Evolutionary conservation across 352 stramenopile genomes (phyloP).

Genomic region (Lagenidium sp.): DNA sequence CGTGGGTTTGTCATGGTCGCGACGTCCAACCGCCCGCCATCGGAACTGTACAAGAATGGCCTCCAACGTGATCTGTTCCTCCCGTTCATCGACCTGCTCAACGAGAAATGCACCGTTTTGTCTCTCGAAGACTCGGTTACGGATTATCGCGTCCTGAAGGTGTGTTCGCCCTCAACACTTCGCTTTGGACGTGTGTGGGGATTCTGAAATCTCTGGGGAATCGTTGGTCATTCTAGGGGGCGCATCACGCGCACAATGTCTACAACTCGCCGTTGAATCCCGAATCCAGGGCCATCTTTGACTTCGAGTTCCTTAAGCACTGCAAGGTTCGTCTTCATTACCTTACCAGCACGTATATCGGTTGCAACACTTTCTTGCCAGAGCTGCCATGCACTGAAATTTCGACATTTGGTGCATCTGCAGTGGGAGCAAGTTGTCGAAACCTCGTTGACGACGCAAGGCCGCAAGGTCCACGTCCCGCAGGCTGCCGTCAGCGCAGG

Average conservation of each 20-base stretch:
- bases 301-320: slow-evolving; percentile 55
- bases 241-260: slow-evolving; percentile 51
- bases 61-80: slow-evolving; percentile 95
- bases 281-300: slow-evolving; percentile 40
- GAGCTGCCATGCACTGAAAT: too few species aligned
- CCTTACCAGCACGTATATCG: too few species aligned
- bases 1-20: slow-evolving; percentile 93
- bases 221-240: too few species aligned
- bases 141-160: slow-evolving; percentile 79
- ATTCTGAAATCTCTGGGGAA: too few species aligned
- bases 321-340: slow-evolving; percentile 39
- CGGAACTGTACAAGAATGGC: slow-evolving; percentile 95
- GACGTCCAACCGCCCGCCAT: slow-evolving; percentile 93
- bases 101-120: slow-evolving; percentile 80
- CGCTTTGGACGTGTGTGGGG: too few species aligned
- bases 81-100: slow-evolving; percentile 93
- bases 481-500: slow-evolving; percentile 37
- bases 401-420: too few species aligned
- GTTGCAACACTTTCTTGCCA: too few species aligned
- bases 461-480: slow-evolving; percentile 49
- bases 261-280: slow-evolving; percentile 52
- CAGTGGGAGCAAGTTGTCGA: slow-evolving; percentile 34
- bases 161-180: too few species aligned
- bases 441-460: slow-evolving; percentile 56
- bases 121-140: slow-evolving; percentile 66